These are phyloP conservation scores for Scheffersomyces lignicola DNA, from an alignment of 1,139 yeast genomes.

Conservation along the genomic window DNA sequence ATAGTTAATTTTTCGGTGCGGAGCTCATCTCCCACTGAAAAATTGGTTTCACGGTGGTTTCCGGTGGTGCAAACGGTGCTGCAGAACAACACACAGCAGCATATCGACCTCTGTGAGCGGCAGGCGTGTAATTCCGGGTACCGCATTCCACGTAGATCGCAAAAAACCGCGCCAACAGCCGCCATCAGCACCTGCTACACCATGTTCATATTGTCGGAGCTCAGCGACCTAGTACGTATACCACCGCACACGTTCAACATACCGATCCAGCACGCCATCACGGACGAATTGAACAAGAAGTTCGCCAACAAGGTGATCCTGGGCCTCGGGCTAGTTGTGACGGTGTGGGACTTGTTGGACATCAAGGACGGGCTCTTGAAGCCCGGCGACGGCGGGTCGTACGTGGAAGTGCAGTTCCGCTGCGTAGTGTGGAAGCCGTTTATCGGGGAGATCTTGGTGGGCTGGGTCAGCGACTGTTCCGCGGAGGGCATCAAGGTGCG, in stretches of 20 bases:
- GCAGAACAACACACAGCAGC: no score
- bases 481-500: conserved; percentile 82
- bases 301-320: conserved; percentile 82
- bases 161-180: no score
- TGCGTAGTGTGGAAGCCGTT: conserved; percentile 88
- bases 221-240: conserved; percentile 81
- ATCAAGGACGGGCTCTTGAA: conserved; percentile 85
- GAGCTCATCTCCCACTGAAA: no score
- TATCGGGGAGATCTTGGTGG: conserved; percentile 89
- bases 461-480: conserved; percentile 89
- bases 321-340: conserved; percentile 78
- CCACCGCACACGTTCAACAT: conserved; percentile 83
- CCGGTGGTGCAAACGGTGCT: no score
- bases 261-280: conserved; percentile 68
- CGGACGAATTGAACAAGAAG: conserved; percentile 79
- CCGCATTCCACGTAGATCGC: no score
- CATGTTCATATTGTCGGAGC: conserved; percentile 83
- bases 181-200: conserved; percentile 4
- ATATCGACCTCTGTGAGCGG: no score
- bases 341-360: conserved; percentile 78
- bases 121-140: no score
- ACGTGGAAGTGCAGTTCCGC: conserved; percentile 71
- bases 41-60: no score
- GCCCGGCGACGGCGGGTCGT: conserved; percentile 96
- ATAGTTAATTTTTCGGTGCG: no score